These are phyloP conservation scores for Cadophora malorum DNA, from an alignment of 2,329 filamentous ascomycete genomes.

Conservation along the genomic window DNA sequence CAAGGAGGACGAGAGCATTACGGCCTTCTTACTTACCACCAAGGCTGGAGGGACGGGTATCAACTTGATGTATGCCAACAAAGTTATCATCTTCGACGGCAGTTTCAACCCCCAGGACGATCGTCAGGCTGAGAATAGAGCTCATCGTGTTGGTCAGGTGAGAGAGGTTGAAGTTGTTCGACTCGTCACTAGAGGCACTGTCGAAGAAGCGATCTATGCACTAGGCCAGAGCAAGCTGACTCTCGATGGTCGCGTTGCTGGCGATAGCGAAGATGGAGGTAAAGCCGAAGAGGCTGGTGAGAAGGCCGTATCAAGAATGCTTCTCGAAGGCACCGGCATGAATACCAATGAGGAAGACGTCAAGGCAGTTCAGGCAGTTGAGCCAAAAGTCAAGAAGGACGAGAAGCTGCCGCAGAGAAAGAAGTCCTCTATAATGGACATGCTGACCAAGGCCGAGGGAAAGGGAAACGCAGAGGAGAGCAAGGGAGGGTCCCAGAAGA, in stretches of 20 bases:
- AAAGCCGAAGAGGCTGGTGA: slow-evolving; percentile 49
- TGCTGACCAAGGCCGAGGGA: slow-evolving; percentile 20
- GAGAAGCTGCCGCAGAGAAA: slow-evolving; percentile 25
- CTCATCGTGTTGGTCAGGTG: slow-evolving; percentile 91
- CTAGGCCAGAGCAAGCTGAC: slow-evolving; percentile 93
- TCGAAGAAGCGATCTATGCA: slow-evolving; percentile 92
- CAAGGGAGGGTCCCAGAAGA: slow-evolving; percentile 2
- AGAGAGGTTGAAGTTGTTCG: slow-evolving; percentile 89
- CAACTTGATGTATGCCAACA: slow-evolving; percentile 94
- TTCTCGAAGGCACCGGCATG: slow-evolving; percentile 38
- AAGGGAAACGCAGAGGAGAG: slow-evolving; percentile 5
- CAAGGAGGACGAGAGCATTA: slow-evolving; percentile 75
- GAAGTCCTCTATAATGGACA: slow-evolving; percentile 28
- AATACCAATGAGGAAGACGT: slow-evolving; percentile 26
- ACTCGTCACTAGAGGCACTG: slow-evolving; percentile 79
- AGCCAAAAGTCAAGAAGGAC: slow-evolving; percentile 20
- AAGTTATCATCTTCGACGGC: slow-evolving; percentile 96
- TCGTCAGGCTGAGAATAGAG: slow-evolving; percentile 96
- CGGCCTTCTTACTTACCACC: slow-evolving; percentile 91
- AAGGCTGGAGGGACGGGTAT: slow-evolving; percentile 96
- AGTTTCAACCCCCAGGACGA: slow-evolving; percentile 99
- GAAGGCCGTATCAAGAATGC: slow-evolving; percentile 41
- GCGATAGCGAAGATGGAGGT: slow-evolving; percentile 56
- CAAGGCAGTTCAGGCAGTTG: slow-evolving; percentile 21
- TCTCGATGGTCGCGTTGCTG: slow-evolving; percentile 77